These are phyloP conservation scores for Aureobasidium sp. DNA, from an alignment of 2,329 filamentous ascomycete genomes.

Conservation along the genomic window DNA sequence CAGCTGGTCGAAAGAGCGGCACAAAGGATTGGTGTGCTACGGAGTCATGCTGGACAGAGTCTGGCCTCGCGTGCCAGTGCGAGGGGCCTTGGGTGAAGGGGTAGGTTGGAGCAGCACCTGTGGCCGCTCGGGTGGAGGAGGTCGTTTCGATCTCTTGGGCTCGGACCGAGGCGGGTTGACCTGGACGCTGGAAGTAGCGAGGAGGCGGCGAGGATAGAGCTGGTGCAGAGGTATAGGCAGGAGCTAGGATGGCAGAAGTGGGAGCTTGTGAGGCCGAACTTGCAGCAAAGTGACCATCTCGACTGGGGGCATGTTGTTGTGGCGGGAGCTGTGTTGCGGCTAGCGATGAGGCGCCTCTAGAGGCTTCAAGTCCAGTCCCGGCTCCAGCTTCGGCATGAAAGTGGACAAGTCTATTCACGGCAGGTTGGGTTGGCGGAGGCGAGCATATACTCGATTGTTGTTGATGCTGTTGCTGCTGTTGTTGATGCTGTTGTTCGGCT, in stretches of 20 bases:
- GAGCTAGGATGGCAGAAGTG: background rate
- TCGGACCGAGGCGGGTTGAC: background rate
- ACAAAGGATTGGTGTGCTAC: background rate
- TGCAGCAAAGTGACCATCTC: background rate
- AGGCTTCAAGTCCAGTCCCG: background rate
- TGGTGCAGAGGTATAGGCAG: background rate
- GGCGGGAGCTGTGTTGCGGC: background rate
- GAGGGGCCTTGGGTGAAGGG: background rate
- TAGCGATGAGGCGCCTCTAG: background rate
- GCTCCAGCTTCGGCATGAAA: background rate
- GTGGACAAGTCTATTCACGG: background rate
- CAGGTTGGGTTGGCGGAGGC: background rate
- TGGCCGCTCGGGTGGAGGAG: background rate
- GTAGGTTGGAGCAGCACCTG: background rate
- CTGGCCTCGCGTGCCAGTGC: background rate
- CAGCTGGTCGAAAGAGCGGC: background rate
- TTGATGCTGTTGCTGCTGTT: background rate
- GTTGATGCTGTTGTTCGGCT: background rate
- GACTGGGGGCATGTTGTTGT: background rate
- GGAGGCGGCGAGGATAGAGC: background rate
- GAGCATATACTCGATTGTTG: background rate
- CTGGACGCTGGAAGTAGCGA: background rate
- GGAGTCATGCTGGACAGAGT: background rate
- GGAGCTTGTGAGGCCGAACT: background rate
- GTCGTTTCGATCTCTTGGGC: background rate